Evolutionary conservation across 2,329 filamentous ascomycete genomes (phyloP), one percentile per base, ranked within the genome.

Genomic region (Dactylonectria macrodidyma): DNA sequence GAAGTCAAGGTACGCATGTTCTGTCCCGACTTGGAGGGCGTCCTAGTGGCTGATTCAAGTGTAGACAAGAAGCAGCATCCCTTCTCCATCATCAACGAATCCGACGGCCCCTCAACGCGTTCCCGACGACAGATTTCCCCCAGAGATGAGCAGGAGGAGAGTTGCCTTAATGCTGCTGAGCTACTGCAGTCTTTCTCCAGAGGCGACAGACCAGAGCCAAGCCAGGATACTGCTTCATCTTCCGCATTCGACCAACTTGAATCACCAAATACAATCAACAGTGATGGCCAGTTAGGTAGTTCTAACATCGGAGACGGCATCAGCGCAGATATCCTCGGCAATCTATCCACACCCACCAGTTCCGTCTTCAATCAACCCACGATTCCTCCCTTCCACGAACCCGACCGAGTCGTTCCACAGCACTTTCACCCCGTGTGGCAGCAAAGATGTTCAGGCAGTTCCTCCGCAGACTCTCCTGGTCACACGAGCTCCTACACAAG

Each of bases 11-110:
- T 67, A 51, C 4, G 36, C 3, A 2, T 3, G 3, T 1, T 9
- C 3, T 22, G 9, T 3, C 47, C 26, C 7, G 26, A 36, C 22
- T 24, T 33, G 46, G 19, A 30, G 4, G 11, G 50, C n/a, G 10
- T n/a, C 19, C 1, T 19, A 2, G 3, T 24, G 14, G n/a, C 58
- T 61, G 6, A 60, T 19, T 30, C 6, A 5, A n/a, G 33, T 14
- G 30, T 41, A 56, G 66, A 63, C 12, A 26, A 63, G 6, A 22
- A 30, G 8, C 58, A 56, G 33, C 22, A 19, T 14, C 10, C 63
- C 0, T 34, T 71, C 3, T 16, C 59, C 10, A 69, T 69, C 46
- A 62, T 71, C 9, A 38, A 69, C n/a, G 69, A 65, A 19, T 60
- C 69, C n/a, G 57, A 67, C 3, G 54, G 41, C 33, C 24, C 62